phyloP scores from a whole-genome alignment of 108 stramenopile genomes.

The Skeletonema tropicum region DNA sequence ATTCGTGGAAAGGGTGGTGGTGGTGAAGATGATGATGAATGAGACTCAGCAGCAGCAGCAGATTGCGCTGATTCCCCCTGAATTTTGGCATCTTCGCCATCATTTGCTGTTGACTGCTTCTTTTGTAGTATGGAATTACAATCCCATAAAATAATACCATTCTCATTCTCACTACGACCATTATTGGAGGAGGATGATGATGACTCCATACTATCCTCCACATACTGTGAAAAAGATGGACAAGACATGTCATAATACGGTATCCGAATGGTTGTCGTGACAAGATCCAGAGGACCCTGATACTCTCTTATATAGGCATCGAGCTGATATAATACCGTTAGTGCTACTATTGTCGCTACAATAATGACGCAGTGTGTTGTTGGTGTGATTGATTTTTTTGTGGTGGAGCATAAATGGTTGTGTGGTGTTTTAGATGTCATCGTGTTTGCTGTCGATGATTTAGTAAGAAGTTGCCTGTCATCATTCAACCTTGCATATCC shows the following conservation, averaged over 20 bases:
- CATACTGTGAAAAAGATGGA: constrained; percentile 19
- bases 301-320: constrained; percentile 31
- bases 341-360: too few species aligned
- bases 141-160: constrained; percentile 16
- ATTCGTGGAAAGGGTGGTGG: constrained; percentile 35
- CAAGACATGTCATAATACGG: constrained; percentile 38
- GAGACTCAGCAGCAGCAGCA: background rate
- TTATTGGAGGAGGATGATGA: background rate
- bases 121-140: constrained; percentile 12
- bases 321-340: too few species aligned
- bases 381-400: background rate
- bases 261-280: constrained; percentile 8
- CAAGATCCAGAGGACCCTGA: constrained; percentile 48
- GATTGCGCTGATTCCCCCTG: too few species aligned
- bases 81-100: background rate
- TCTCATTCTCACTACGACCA: background rate
- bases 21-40: too few species aligned
- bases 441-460: too few species aligned
- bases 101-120: background rate
- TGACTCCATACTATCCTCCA: background rate
- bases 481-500: too few species aligned
- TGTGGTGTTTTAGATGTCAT: too few species aligned
- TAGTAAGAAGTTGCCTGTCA: too few species aligned
- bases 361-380: too few species aligned
- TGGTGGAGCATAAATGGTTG: too few species aligned